Base-by-base conservation (phyloP, 2,329 filamentous ascomycete species). In the Emergomyces africanus region DNA sequence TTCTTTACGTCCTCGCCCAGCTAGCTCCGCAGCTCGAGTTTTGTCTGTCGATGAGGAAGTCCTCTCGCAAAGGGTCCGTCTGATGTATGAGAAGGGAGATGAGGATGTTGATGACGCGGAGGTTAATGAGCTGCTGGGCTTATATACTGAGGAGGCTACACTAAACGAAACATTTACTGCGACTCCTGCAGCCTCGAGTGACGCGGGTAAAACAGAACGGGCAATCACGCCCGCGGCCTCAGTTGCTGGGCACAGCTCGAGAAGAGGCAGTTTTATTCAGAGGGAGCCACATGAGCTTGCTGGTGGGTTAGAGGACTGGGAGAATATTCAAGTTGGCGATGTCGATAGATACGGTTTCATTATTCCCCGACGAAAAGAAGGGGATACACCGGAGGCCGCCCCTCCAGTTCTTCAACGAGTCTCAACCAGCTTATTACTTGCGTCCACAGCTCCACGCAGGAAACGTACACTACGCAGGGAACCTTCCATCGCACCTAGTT, bases 321-420 rank as follows among this genome's bases (percentile, higher is more conserved):
- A 81, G 61, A 78, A 85, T 68, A 72, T 86, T 12, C 75, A 79
- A 20, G 80, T 76, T 5, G 79, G 74, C 15, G 79, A 84, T 62
- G 82, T 86, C 3, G 83, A 86, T 68, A 77, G 83, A 61, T 86
- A 86, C 67, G 83, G 83, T 10, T 86, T 86, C 70, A 86, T 86
- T 61, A 68, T 79, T 15, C 74, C 76, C 69, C 64, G 63, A 35
- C 63, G 63, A n/a, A 61, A 67, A 5, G 62, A 60, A 0, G 64
- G 62, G 14, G 68, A 70, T 56, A 65, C 67, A 23, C 63, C 66
- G 5, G 67, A 72, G 10, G 71, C 73, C 25, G 20, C 44, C 9
- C 74, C 70, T 33, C 71, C 72, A 59, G 71, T 72, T 4, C 73
- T 85, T 30, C 82, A 83, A 63, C 76, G 83, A 23, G 81, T 85